Evolutionary conservation across 179 eudicot species (phyloP).

Genomic region (Patellifolia procumbens): DNA sequence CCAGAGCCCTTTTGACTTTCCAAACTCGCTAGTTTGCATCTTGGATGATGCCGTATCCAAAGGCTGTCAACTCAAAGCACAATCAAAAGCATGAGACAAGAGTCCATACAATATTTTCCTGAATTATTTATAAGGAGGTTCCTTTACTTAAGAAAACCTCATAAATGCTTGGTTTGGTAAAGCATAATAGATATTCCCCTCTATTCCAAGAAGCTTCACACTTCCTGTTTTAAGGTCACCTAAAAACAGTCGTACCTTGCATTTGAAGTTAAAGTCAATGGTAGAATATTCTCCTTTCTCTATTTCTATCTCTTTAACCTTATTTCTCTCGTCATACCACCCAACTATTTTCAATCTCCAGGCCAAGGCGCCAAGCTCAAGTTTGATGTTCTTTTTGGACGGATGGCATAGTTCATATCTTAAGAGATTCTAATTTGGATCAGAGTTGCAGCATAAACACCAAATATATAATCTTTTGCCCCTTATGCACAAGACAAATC

Average conservation of each 20-base stretch:
- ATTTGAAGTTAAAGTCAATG: not conserved
- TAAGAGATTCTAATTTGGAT: not conserved
- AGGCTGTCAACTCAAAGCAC: slow-evolving; percentile 56
- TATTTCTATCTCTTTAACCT: not conserved
- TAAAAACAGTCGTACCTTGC: not conserved
- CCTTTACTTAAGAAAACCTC: not conserved
- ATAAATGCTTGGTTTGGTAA: not conserved
- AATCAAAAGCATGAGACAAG: slow-evolving; percentile 12
- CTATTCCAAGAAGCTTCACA: not conserved
- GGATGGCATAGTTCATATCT: not conserved
- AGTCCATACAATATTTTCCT: not conserved
- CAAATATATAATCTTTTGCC: not conserved
- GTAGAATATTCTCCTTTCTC: not conserved
- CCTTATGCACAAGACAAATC: not conserved
- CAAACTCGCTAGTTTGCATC: slow-evolving; percentile 90
- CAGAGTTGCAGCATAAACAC: slow-evolving; percentile 2
- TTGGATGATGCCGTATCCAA: slow-evolving; percentile 89
- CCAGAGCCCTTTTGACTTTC: slow-evolving; percentile 82
- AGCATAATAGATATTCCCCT: not conserved
- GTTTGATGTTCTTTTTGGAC: not conserved
- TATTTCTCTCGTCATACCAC: too few relatives aligned
- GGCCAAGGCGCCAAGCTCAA: not conserved
- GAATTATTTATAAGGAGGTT: not conserved
- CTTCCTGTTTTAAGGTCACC: not conserved
- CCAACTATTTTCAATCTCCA: not conserved